Evolutionary conservation across 352 stramenopile species (phyloP), one percentile per base, ranked within the genome.

Genomic region (Phytophthora hibernalis): DNA sequence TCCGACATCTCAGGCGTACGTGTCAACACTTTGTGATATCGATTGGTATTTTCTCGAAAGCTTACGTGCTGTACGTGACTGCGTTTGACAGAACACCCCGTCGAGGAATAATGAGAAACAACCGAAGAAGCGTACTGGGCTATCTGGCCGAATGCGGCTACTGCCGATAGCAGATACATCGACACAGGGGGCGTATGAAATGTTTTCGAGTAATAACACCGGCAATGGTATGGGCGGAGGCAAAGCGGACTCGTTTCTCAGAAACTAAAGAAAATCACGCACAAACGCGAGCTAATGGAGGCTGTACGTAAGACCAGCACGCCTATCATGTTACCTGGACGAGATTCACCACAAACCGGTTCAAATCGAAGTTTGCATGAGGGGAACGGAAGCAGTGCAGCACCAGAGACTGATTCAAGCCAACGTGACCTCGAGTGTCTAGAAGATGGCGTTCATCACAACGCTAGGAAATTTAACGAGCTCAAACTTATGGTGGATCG

Each of bases 401-500:
- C 54, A 21, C 75, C 72, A 0, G 79, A 88, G 44, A 72, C 56
- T 1, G 72, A 89, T 15, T 81, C 79, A 0, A 77, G 70, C 15
- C 62, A 76, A 9, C 77, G 78, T 55, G 87, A 95, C 56, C 77
- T 93, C 21, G 81, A 90, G 47, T 76, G 30, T 30, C 54, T 95
- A 15, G 83, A 92, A 61, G 85, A 93, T 57, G 80, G 85, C 18
- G 85, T 95, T 12, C 78, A 91, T 38, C 38, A 72, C 1, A 92
- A 90, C 38, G 87, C 80, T 0, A 69, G 85, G 28, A 92, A 92
- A 70, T 95, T 87, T 62, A 95, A 95, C 37, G 87, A 95, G 35
- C 76, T 87, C 40, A 91, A 91, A 61, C 80, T 90, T 18, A 69
- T 82, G 51, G 80, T 80, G 4, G 85, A 92, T 33, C 65, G 76